These are phyloP conservation scores for Earliella scabrosa DNA, from an alignment of 1,284 basidiomycete species.

Conservation along the genomic window DNA sequence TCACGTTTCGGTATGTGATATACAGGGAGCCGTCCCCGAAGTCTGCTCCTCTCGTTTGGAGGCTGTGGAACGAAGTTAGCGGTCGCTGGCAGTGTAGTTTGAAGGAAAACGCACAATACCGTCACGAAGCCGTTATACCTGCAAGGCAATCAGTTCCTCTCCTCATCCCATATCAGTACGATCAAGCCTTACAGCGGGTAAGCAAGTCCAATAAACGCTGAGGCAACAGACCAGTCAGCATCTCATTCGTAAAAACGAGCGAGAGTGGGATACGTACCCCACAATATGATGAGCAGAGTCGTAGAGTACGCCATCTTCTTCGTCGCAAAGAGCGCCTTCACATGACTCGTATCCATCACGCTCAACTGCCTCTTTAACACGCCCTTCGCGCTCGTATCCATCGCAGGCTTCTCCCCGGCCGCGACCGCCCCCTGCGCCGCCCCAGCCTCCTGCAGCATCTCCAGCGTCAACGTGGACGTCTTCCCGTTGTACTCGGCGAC, in stretches of 20 bases:
- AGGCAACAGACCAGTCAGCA: background rate
- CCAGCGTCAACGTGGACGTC: slow-evolving; percentile 46
- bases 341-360: slow-evolving; percentile 46
- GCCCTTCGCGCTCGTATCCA: slow-evolving; percentile 36
- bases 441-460: slow-evolving; percentile 23
- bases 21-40: slow-evolving; percentile 63
- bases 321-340: slow-evolving; percentile 63
- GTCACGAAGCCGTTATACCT: slow-evolving; percentile 65
- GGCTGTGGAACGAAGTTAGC: slow-evolving; percentile 35
- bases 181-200: slow-evolving; percentile 57
- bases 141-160: background rate
- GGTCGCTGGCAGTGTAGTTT: background rate
- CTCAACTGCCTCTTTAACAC: slow-evolving; percentile 45
- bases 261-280: too few species aligned
- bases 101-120: slow-evolving; percentile 49
- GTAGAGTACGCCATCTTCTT: slow-evolving; percentile 63
- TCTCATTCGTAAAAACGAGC: background rate
- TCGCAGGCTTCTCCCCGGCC: background rate
- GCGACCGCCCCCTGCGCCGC: background rate
- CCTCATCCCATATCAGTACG: background rate
- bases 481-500: slow-evolving; percentile 74
- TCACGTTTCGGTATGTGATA: slow-evolving; percentile 66
- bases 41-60: slow-evolving; percentile 57
- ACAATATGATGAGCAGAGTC: slow-evolving; percentile 57
- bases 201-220: slow-evolving; percentile 72